phyloP scores from a whole-genome alignment of 2,329 filamentous ascomycete genomes.

The Teratosphaeriaceae sp. region DNA sequence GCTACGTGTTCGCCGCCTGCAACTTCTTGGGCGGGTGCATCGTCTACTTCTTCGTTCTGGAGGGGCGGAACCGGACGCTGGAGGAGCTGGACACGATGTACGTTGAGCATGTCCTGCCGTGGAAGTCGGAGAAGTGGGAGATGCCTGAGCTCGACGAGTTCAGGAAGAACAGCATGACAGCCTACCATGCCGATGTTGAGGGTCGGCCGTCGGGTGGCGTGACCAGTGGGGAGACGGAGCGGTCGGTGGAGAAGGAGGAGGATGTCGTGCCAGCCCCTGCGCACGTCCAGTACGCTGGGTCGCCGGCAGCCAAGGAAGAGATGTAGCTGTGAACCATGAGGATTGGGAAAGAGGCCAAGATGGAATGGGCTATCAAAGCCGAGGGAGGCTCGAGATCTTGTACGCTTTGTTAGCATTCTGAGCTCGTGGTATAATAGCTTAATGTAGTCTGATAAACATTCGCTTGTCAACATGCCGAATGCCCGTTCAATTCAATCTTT shows the following conservation, averaged over 20 bases:
- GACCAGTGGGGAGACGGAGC: background rate
- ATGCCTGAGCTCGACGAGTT: slow-evolving; percentile 21
- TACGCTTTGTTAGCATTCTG: no score
- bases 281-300: no score
- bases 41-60: slow-evolving; percentile 34
- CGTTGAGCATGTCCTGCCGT: slow-evolving; percentile 27
- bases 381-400: no score
- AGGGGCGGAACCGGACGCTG: slow-evolving; percentile 30
- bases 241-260: background rate
- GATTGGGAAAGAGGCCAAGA: no score
- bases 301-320: no score
- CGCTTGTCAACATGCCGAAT: no score
- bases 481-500: no score
- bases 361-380: no score
- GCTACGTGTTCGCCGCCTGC: slow-evolving; percentile 33
- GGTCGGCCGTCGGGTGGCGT: background rate
- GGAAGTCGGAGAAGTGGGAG: slow-evolving; percentile 26
- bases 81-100: slow-evolving; percentile 37
- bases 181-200: background rate
- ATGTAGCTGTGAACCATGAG: no score
- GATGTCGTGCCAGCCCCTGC: no score
- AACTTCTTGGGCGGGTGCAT: slow-evolving; percentile 25
- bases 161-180: background rate
- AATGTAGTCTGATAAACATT: no score
- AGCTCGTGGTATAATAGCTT: no score